Percentiles rank a stretch among this genome's conserved stretches.
These are phyloP conservation scores for Naganishia randhawae DNA, from an alignment of 768 basidiomycete species.

Conservation along the genomic window DNA sequence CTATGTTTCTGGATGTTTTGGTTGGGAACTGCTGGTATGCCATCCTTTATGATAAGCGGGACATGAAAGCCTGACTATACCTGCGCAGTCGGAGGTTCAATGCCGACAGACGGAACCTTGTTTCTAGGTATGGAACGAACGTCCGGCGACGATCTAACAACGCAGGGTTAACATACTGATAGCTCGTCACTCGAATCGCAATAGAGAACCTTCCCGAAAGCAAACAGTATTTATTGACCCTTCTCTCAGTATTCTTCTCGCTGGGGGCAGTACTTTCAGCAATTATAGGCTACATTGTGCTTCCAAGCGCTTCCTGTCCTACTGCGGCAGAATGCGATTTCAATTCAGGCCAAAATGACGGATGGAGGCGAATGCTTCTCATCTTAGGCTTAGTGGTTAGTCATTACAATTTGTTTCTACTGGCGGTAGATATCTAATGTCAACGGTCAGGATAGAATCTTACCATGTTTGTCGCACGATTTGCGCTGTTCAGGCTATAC, in stretches of 20 bases:
- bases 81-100: conserved; percentile 61
- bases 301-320: conserved; percentile 60
- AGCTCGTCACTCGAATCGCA: conserved; percentile 47
- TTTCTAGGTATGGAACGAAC: conserved; percentile 32
- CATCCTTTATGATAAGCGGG: background rate
- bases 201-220: conserved; percentile 87
- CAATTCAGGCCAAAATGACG: conserved; percentile 62
- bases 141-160: background rate
- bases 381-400: conserved; percentile 76
- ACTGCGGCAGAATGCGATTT: conserved; percentile 59
- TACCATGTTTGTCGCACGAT: conserved; percentile 78
- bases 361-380: conserved; percentile 83
- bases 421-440: background rate
- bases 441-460: conserved; percentile 61
- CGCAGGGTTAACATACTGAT: background rate
- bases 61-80: background rate
- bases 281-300: conserved; percentile 68
- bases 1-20: conserved; percentile 78
- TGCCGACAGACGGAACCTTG: conserved; percentile 69
- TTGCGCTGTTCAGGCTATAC: conserved; percentile 83
- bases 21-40: conserved; percentile 70
- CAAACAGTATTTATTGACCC: conserved; percentile 88
- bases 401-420: conserved; percentile 32
- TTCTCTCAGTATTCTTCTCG: conserved; percentile 91
- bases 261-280: conserved; percentile 84